Conservation (phyloP, 2,329 filamentous ascomycete genomes). For the Pestalotiopsis fici region DNA sequence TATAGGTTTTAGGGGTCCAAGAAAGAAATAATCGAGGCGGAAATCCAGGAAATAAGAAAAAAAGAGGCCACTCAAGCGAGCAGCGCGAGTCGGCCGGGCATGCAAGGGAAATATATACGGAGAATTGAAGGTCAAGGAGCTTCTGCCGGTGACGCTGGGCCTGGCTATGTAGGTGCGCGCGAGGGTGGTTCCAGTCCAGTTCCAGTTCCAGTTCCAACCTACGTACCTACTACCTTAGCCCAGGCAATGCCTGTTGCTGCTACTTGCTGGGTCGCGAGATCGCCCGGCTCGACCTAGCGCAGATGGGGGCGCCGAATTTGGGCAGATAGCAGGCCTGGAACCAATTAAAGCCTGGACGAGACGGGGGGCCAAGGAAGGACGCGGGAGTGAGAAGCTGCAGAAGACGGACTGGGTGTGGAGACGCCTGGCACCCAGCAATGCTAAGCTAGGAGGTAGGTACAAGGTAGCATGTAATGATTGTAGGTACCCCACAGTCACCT, state of each 20-base stretch:
- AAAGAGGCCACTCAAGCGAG: neutral
- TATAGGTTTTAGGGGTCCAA: neutral
- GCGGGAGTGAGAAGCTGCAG: constrained; percentile 1
- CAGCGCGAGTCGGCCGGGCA: neutral
- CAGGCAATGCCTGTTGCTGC: neutral
- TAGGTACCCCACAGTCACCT: neutral
- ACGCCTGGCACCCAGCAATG: neutral
- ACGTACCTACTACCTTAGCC: too few species aligned
- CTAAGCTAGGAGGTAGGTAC: too few species aligned
- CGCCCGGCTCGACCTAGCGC: constrained; percentile 3
- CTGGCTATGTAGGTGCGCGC: neutral
- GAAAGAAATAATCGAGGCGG: neutral
- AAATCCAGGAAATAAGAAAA: neutral
- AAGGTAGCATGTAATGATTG: neutral
- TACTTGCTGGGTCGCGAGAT: constrained; percentile 4
- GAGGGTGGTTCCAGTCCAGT: neutral
- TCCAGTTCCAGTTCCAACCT: neutral
- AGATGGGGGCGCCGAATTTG: constrained; percentile 10
- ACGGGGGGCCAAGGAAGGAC: neutral
- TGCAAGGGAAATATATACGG: constrained; percentile 1
- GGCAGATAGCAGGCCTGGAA: constrained; percentile 9
- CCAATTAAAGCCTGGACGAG: constrained; percentile 9
- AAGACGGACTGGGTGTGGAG: neutral
- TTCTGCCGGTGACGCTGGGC: neutral
- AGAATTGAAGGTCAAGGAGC: neutral